A percentile compares a stretch with the other conserved stretches of the same genome.
Conservation (phyloP, 1,139 yeast genomes). For the Eremothecium gossypii region DNA sequence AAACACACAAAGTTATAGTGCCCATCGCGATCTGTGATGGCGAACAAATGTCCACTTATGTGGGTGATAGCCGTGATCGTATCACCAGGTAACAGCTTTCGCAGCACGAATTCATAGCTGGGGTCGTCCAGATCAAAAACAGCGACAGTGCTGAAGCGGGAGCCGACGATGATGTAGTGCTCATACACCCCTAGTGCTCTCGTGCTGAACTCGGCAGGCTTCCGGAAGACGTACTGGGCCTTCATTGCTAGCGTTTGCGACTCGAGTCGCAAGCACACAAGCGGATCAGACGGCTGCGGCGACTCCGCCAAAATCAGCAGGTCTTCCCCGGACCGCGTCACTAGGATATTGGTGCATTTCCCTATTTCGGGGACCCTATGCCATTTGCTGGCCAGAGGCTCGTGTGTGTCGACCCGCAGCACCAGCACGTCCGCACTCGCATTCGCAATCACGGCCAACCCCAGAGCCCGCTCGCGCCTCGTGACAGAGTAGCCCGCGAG, state of each 20-base stretch:
- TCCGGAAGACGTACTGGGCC: constrained; percentile 18
- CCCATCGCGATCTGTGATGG: constrained; percentile 59
- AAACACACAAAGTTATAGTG: constrained; percentile 36
- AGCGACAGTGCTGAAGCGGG: constrained; percentile 60
- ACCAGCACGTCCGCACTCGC: constrained; percentile 46
- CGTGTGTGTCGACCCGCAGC: constrained; percentile 33
- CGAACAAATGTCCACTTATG: constrained; percentile 19
- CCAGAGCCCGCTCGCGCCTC: constrained; percentile 36
- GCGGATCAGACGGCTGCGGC: constrained; percentile 55
- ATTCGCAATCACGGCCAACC: constrained; percentile 41
- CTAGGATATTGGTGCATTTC: constrained; percentile 49
- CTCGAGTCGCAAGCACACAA: constrained; percentile 38
- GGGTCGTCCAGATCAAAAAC: constrained; percentile 37
- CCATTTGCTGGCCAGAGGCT: constrained; percentile 12
- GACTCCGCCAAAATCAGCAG: constrained; percentile 47
- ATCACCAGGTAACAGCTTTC: constrained; percentile 61
- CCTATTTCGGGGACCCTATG: constrained; percentile 25
- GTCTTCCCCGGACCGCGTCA: constrained; percentile 24
- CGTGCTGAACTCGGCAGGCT: constrained; percentile 47
- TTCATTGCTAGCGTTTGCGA: constrained; percentile 19
- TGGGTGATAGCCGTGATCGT: constrained; percentile 49
- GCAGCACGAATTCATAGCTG: constrained; percentile 26
- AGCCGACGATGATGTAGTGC: constrained; percentile 50
- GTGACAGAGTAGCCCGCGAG: constrained; percentile 45
- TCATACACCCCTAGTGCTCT: constrained; percentile 44